Evolutionary conservation across 1,139 yeast genomes (phyloP).

Genomic region (Pichia sp.): DNA sequence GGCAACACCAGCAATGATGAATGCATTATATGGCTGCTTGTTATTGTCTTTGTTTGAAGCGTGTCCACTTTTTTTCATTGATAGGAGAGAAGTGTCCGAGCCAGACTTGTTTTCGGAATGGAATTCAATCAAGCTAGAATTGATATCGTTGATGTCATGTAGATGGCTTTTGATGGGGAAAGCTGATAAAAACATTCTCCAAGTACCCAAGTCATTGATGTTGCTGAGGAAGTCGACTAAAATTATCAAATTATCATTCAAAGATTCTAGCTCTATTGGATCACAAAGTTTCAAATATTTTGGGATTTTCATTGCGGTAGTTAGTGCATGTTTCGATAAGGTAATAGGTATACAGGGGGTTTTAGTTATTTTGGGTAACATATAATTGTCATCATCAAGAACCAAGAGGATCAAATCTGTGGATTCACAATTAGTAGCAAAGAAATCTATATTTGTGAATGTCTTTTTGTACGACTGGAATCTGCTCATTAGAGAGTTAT

Average conservation of each 20-base stretch:
- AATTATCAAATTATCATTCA: conserved; percentile 60
- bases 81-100: not conserved
- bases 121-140: conserved; percentile 23
- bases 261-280: conserved; percentile 43
- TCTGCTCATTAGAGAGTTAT: conserved; percentile 21
- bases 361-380: conserved; percentile 27
- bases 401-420: conserved; percentile 27
- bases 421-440: conserved; percentile 15
- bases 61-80: not conserved
- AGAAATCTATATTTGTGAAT: conserved; percentile 26
- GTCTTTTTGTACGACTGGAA: conserved; percentile 27
- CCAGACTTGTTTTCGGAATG: conserved; percentile 4
- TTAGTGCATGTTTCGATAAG: conserved; percentile 7
- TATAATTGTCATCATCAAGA: conserved; percentile 26
- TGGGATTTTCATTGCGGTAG: conserved; percentile 10
- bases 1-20: conserved; percentile 25
- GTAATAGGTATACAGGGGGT: conserved; percentile 31
- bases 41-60: conserved; percentile 1
- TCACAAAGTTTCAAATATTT: conserved; percentile 26
- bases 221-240: conserved; percentile 30
- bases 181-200: conserved; percentile 11
- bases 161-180: not conserved
- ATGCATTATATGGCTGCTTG: conserved; percentile 13
- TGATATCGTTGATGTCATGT: conserved; percentile 16
- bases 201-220: conserved; percentile 16